Conservation (phyloP, 2,329 filamentous ascomycete genomes). For the Nemania bipapillata region DNA sequence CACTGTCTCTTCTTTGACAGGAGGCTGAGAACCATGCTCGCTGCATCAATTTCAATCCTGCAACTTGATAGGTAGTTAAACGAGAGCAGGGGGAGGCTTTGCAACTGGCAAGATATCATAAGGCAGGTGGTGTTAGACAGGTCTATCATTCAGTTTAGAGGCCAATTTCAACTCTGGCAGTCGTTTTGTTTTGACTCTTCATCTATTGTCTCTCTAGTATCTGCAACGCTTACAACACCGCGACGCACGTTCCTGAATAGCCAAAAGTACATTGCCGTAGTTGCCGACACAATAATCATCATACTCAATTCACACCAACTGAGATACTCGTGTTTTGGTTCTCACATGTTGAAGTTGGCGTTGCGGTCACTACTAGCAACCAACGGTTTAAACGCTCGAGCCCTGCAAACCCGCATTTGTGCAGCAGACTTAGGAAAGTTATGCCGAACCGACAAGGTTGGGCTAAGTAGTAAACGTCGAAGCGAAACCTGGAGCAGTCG, state of each 20-base stretch:
- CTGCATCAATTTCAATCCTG: conserved; percentile 1
- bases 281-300: neutral
- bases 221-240: neutral
- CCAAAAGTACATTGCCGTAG: neutral
- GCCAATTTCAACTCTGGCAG: neutral
- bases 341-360: neutral
- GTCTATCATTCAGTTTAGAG: neutral
- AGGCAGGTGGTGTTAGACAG: neutral
- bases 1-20: conserved; percentile 3
- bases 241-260: neutral
- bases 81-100: conserved; percentile 1
- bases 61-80: conserved; percentile 5
- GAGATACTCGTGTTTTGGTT: neutral
- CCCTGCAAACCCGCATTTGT: conserved; percentile 25
- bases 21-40: neutral
- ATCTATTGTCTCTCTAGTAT: neutral
- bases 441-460: conserved; percentile 26
- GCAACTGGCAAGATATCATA: neutral
- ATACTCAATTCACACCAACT: neutral
- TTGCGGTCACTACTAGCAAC: neutral
- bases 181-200: neutral
- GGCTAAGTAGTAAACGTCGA: conserved; percentile 1
- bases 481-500: conserved; percentile 38
- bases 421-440: conserved; percentile 19
- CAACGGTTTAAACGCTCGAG: neutral